Evolutionary conservation across 2,329 filamentous ascomycete genomes (phyloP).

Genomic region (Aulographum hederae): DNA sequence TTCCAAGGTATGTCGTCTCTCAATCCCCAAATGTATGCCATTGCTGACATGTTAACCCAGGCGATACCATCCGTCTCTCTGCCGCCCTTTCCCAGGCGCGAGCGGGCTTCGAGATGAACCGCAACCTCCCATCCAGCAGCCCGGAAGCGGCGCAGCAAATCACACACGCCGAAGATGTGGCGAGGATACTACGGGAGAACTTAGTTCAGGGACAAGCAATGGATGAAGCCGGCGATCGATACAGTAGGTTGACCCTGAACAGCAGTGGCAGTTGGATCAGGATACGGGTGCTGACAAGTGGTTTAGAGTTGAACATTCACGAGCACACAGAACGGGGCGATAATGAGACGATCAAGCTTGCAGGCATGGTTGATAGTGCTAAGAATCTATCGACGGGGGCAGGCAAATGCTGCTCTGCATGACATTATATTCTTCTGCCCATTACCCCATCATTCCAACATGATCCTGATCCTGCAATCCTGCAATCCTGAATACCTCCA

Average conservation of each 20-base stretch:
- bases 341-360: conserved; percentile 73
- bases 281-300: conserved; percentile 3
- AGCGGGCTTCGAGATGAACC: conserved; percentile 51
- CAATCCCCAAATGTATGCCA: too few species aligned
- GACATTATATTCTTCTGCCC: too few species aligned
- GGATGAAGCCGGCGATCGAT: conserved; percentile 30
- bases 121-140: conserved; percentile 36
- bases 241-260: conserved; percentile 32
- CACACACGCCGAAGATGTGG: conserved; percentile 65
- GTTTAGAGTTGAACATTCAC: conserved; percentile 68
- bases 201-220: conserved; percentile 61
- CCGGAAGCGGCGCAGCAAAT: conserved; percentile 46
- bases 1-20: conserved; percentile 56
- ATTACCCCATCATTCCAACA: too few species aligned
- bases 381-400: too few species aligned
- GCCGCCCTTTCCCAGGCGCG: conserved; percentile 61
- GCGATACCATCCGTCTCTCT: conserved; percentile 47
- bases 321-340: conserved; percentile 80
- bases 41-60: too few species aligned
- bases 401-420: too few species aligned
- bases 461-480: conserved; percentile 1
- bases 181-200: conserved; percentile 62
- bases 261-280: conserved; percentile 6
- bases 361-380: conserved; percentile 23
- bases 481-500: conserved; percentile 1